Evolutionary conservation across 306 rosid species (phyloP).

Genomic region (Castanospermum australe): DNA sequence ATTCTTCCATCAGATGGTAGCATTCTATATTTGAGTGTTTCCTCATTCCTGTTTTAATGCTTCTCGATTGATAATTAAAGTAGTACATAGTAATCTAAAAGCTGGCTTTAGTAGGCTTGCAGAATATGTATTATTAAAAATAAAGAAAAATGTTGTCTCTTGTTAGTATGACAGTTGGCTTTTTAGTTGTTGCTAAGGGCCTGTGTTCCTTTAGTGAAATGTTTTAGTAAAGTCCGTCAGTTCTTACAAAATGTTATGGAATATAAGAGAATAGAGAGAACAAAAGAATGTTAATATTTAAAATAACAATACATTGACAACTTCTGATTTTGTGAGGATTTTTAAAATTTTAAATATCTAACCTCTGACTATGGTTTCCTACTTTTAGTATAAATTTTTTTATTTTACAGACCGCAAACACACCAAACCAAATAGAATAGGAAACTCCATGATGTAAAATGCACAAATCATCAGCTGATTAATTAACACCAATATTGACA

Average conservation of each 20-base stretch:
- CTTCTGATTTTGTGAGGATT: too few relatives aligned
- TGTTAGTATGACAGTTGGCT: background rate
- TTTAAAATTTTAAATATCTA: too few relatives aligned
- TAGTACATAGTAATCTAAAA: background rate
- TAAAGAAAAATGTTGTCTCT: background rate
- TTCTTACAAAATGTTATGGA: background rate
- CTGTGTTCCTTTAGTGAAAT: background rate
- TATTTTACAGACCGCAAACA: too few relatives aligned
- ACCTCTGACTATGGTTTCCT: too few relatives aligned
- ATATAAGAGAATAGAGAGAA: background rate
- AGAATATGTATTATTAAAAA: background rate
- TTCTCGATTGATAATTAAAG: background rate
- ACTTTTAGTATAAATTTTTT: too few relatives aligned
- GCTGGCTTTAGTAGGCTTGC: background rate
- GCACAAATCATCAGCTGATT: too few relatives aligned
- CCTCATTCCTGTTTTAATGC: background rate
- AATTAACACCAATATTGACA: too few relatives aligned
- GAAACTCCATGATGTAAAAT: background rate
- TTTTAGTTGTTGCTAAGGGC: background rate
- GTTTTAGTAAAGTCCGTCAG: background rate
- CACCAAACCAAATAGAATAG: too few relatives aligned
- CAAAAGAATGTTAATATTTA: too few relatives aligned
- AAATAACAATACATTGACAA: too few relatives aligned
- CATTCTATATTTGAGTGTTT: background rate
- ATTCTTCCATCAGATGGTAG: background rate